Conservation (phyloP, 495 filamentous ascomycete genomes). For the Cryomyces antarcticus region DNA sequence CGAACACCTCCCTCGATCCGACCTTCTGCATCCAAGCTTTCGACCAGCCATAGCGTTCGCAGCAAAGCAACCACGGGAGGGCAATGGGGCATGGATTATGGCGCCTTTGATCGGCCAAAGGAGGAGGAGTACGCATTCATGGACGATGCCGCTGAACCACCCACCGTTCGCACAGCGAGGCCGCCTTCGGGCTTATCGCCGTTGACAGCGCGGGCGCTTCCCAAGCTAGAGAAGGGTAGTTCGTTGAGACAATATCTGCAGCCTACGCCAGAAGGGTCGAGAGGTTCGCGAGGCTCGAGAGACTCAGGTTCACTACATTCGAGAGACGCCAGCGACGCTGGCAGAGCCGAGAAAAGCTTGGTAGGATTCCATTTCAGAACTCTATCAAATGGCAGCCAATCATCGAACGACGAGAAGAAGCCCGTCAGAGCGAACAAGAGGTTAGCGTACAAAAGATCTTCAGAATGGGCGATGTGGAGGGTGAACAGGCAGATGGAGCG, state of each 20-base stretch:
- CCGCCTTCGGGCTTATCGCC: conserved; percentile 51
- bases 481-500: too few relatives aligned
- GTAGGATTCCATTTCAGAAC: too few relatives aligned
- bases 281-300: background rate
- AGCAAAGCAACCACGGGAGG: background rate
- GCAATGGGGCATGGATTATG: background rate
- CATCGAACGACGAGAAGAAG: too few relatives aligned
- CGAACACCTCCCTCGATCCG: background rate
- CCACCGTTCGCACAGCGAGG: conserved; percentile 71
- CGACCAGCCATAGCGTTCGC: background rate
- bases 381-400: too few relatives aligned
- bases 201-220: conserved; percentile 33
- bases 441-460: too few relatives aligned
- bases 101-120: background rate
- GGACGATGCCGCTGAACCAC: conserved; percentile 60
- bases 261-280: background rate
- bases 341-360: background rate
- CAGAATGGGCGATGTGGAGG: too few relatives aligned
- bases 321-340: conserved; percentile 6
- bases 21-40: background rate
- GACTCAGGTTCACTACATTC: background rate
- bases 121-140: conserved; percentile 24
- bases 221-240: conserved; percentile 2
- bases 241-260: conserved; percentile 13
- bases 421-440: too few relatives aligned